Conservation (phyloP, 225 moss, liverwort and hornwort genomes). For the Physcomitrellopsis africana region DNA sequence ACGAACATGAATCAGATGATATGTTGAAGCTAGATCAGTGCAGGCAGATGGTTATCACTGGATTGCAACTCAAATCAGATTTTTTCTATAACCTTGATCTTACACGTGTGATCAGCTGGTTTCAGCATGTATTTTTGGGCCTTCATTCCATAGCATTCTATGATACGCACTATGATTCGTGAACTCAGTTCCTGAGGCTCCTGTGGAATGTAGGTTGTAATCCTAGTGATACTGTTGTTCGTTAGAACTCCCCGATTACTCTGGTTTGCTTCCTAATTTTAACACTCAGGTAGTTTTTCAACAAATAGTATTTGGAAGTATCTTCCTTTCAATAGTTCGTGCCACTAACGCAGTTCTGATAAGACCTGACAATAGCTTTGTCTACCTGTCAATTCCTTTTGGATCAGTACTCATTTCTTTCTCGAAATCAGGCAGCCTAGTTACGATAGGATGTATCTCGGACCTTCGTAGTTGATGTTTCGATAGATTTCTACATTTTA, state of each 20-base stretch:
- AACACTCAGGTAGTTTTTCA: neutral
- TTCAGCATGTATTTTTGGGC: too few species aligned
- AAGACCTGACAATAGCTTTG: neutral
- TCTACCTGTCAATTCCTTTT: neutral
- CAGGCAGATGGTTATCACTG: too few species aligned
- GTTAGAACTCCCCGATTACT: neutral
- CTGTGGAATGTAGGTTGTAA: neutral
- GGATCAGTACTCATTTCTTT: constrained; percentile 1
- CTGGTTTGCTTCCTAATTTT: neutral
- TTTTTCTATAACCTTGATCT: too few species aligned
- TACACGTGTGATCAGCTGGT: too few species aligned
- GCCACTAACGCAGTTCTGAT: neutral
- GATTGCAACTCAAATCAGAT: too few species aligned
- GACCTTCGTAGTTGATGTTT: neutral
- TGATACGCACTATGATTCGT: too few species aligned
- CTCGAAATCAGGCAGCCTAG: neutral
- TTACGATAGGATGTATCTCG: neutral
- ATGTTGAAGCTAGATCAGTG: too few species aligned
- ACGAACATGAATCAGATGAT: constrained; percentile 7
- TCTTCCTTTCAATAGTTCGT: neutral
- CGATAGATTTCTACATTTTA: neutral
- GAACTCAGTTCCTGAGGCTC: neutral
- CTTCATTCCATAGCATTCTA: too few species aligned
- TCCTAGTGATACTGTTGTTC: neutral
- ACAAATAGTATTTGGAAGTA: neutral